Evolutionary conservation across 192 early-diverging fungal species (phyloP), one percentile per base, ranked within the genome.

Genomic region (Coemansia sp.): DNA sequence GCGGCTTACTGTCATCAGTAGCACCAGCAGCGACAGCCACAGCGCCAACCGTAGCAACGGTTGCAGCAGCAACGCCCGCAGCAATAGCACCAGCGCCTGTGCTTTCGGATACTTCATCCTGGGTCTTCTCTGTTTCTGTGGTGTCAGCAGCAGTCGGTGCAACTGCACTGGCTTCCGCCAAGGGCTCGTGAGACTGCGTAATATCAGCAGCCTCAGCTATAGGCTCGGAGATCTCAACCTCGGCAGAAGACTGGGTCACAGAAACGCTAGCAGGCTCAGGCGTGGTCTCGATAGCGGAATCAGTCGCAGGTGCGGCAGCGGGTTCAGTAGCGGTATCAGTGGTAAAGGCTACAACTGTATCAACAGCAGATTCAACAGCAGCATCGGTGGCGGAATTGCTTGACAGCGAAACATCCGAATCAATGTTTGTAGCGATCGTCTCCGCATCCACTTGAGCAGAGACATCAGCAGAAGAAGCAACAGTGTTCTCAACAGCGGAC

Each of bases 131-230:
- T 11, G 37, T 41, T 21, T 54, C 55, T 9, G 55, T 30, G n/a
- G 42, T 5, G 15, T 57, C 55, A 45, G 55, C 44, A 46, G 55
- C 24, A 57, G 55, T 19, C 41, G 55, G 41, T 46, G 30, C 55
- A 3, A 37, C 55, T 17, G 24, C 30, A 9, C 41, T 34, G 24
- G 34, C 34, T 9, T 30, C 42, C 11, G 19, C 55, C 19, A 24
- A 43, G 40, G 55, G 55, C 55, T 57, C 55, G 55, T 42, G 14
- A 5, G 55, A 45, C 25, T 27, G 18, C 19, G 25, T 30, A 38
- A 34, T 42, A 11, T 24, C 50, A 52, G 48, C 50, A 47, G 56
- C 48, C 22, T 53, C 48, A 22, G n/a, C 54, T 25, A 54, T 42
- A 41, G 53, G 53, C 39, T 38, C 54, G 14, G 51, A 13, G 10